Evolutionary conservation across 2,329 filamentous ascomycete genomes (phyloP).

Genomic region (Raffaelea ambrosiae): DNA sequence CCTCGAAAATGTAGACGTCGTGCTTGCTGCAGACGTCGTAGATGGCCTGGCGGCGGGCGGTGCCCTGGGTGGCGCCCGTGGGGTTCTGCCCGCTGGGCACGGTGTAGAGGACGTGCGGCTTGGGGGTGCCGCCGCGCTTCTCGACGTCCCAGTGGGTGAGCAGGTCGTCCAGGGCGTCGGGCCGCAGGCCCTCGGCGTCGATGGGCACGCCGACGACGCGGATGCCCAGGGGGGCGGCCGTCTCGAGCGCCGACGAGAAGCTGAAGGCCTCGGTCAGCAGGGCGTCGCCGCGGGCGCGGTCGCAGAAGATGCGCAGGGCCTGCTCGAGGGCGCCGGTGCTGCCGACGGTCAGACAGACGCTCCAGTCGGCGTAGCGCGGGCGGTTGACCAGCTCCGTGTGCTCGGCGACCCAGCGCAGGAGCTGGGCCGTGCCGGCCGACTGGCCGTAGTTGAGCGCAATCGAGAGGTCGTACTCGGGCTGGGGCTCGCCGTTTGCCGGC

Average conservation of each 20-base stretch:
- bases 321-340: slow-evolving; percentile 83
- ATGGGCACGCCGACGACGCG: slow-evolving; percentile 41
- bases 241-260: slow-evolving; percentile 65
- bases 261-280: slow-evolving; percentile 87
- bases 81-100: slow-evolving; percentile 80
- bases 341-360: slow-evolving; percentile 72
- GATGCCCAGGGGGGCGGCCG: slow-evolving; percentile 44
- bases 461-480: slow-evolving; percentile 59
- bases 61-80: slow-evolving; percentile 72
- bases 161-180: slow-evolving; percentile 42
- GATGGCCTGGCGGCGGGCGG: slow-evolving; percentile 58
- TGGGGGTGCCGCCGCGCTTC: slow-evolving; percentile 32
- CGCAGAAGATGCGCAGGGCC: slow-evolving; percentile 71
- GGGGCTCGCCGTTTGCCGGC: neutral
- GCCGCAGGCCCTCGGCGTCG: slow-evolving; percentile 45
- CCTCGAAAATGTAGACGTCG: slow-evolving; percentile 80
- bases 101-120: slow-evolving; percentile 50
- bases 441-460: slow-evolving; percentile 93
- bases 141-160: slow-evolving; percentile 40
- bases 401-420: slow-evolving; percentile 86
- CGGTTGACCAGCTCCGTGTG: slow-evolving; percentile 86
- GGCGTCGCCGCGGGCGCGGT: slow-evolving; percentile 60
- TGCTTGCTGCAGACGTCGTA: slow-evolving; percentile 77
- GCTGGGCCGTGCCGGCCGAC: slow-evolving; percentile 73
- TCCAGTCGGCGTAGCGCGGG: slow-evolving; percentile 88